Evolutionary conservation across 169 alveolate genomes (phyloP).

Genomic region (Plasmodium sp.): DNA sequence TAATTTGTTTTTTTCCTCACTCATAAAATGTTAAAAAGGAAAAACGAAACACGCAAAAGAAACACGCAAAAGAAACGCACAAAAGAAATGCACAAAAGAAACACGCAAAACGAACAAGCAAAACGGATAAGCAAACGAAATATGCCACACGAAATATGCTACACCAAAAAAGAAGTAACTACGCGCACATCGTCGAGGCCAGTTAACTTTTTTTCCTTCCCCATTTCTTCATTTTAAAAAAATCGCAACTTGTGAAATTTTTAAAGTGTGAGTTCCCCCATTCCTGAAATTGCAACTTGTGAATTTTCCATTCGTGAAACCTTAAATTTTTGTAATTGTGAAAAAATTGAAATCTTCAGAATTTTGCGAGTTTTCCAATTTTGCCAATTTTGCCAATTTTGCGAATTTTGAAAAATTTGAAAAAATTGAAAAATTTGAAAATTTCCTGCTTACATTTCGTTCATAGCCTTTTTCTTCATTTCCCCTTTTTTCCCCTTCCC

Average conservation of each 20-base stretch:
- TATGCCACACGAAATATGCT: not conserved
- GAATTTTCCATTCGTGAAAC: not conserved
- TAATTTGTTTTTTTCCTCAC: not conserved
- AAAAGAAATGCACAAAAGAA: not conserved
- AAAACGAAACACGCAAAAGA: not conserved
- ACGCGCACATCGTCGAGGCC: not conserved
- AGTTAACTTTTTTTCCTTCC: not conserved
- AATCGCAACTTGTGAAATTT: slow-evolving; percentile 17
- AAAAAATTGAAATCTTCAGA: not conserved
- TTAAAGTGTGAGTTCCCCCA: not conserved
- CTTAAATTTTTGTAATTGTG: not conserved
- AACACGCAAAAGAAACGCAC: not conserved
- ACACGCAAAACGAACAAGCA: not conserved
- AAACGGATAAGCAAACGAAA: not conserved
- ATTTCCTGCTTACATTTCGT: not conserved
- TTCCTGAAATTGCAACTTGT: not conserved
- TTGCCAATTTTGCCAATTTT: too few species aligned
- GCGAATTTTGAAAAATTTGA: not conserved
- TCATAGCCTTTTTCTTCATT: not conserved
- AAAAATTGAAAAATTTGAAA: not conserved
- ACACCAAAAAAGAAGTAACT: not conserved
- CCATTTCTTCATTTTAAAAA: not conserved
- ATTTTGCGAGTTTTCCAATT: not conserved
- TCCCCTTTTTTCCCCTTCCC: not conserved
- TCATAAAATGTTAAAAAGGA: not conserved